Evolutionary conservation across 352 stramenopile genomes (phyloP).

Genomic region (Pythium guiyangense): DNA sequence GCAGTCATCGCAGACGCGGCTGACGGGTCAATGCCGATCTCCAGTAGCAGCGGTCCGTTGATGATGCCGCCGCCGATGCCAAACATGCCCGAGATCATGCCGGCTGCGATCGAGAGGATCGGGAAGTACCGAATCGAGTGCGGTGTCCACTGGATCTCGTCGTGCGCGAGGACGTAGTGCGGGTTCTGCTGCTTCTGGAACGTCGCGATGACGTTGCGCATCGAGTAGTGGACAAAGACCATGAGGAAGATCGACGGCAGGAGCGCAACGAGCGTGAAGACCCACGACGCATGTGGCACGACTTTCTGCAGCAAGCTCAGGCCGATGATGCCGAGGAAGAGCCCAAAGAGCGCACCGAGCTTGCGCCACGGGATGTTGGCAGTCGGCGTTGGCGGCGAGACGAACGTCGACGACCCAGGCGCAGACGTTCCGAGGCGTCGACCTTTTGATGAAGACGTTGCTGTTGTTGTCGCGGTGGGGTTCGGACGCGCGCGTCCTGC

Average conservation of each 20-base stretch:
- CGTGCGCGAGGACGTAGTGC: constrained; percentile 42
- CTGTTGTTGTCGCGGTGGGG: background rate
- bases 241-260: constrained; percentile 67
- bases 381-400: constrained; percentile 33
- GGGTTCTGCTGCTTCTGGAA: constrained; percentile 50
- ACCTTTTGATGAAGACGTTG: constrained; percentile 5
- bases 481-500: too few species aligned
- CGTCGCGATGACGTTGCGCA: constrained; percentile 42
- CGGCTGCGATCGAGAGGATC: constrained; percentile 22
- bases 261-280: constrained; percentile 68
- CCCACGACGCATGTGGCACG: constrained; percentile 72
- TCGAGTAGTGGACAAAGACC: constrained; percentile 64
- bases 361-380: constrained; percentile 65
- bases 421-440: too few species aligned
- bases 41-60: constrained; percentile 50
- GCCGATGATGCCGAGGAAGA: constrained; percentile 88
- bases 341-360: constrained; percentile 67
- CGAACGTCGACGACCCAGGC: too few species aligned
- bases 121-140: constrained; percentile 34
- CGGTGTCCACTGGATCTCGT: constrained; percentile 39
- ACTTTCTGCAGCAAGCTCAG: constrained; percentile 93
- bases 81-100: constrained; percentile 41
- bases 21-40: constrained; percentile 45
- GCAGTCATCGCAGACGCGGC: constrained; percentile 41
- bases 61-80: constrained; percentile 51